These are phyloP conservation scores for Didymella pomorum DNA, from an alignment of 2,329 filamentous ascomycete genomes.

Conservation along the genomic window DNA sequence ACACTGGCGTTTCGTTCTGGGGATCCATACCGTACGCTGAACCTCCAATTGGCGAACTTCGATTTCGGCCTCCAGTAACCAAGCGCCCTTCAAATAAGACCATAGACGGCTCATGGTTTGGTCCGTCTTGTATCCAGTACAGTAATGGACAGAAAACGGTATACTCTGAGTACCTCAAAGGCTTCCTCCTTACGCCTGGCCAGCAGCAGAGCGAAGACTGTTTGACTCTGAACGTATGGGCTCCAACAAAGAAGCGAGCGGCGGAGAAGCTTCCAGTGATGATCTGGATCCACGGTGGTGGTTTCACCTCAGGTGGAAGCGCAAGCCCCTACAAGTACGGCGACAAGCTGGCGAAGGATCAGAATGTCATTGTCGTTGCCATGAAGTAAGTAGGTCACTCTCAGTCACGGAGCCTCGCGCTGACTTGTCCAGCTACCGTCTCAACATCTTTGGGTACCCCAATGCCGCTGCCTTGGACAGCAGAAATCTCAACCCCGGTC, in stretches of 20 bases:
- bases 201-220: background rate
- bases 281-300: background rate
- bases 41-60: background rate
- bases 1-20: background rate
- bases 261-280: background rate
- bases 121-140: background rate
- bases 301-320: background rate
- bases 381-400: background rate
- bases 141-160: background rate
- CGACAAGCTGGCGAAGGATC: background rate
- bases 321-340: background rate
- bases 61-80: background rate
- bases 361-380: background rate
- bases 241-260: background rate
- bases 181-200: background rate
- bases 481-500: constrained; percentile 44
- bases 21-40: background rate
- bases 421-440: background rate
- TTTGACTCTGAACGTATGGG: background rate
- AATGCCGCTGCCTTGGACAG: constrained; percentile 23
- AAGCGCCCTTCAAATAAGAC: background rate
- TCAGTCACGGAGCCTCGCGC: too few species aligned
- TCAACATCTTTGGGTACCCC: background rate
- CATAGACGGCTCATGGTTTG: background rate
- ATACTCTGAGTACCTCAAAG: background rate